Percentiles rank a stretch among this genome's conserved stretches.
phyloP scores from a whole-genome alignment of 495 filamentous ascomycete genomes.

The Trichoderma virens region DNA sequence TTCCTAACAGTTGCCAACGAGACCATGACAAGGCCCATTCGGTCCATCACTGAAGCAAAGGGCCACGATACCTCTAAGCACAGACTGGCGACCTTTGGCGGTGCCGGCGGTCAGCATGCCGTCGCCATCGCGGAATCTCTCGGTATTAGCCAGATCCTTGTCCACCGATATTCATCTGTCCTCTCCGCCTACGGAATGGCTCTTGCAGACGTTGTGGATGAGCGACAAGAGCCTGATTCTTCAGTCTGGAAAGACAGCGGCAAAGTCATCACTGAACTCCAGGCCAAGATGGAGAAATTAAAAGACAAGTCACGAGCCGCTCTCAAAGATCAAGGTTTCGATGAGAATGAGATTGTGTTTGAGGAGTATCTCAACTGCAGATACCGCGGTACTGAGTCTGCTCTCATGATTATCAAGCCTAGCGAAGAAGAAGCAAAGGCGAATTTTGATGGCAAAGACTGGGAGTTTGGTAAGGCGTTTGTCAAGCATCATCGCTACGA shows the following conservation, averaged over 20 bases:
- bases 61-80: slow-evolving; percentile 89
- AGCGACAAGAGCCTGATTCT: slow-evolving; percentile 84
- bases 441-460: slow-evolving; percentile 55
- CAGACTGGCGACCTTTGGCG: slow-evolving; percentile 84
- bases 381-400: slow-evolving; percentile 81
- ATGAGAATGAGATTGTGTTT: slow-evolving; percentile 62
- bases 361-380: slow-evolving; percentile 88
- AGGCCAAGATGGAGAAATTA: slow-evolving; percentile 51
- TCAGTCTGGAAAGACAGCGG: slow-evolving; percentile 61
- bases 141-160: slow-evolving; percentile 77
- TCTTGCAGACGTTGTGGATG: slow-evolving; percentile 88
- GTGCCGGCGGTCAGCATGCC: slow-evolving; percentile 92
- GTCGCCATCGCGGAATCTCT: slow-evolving; percentile 89
- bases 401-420: slow-evolving; percentile 73
- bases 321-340: slow-evolving; percentile 68
- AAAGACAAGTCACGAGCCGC: slow-evolving; percentile 59
- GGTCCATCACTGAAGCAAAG: slow-evolving; percentile 86
- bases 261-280: slow-evolving; percentile 43
- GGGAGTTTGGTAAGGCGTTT: slow-evolving; percentile 78
- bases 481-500: slow-evolving; percentile 83
- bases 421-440: slow-evolving; percentile 48
- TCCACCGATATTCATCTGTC: slow-evolving; percentile 90
- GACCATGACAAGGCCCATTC: slow-evolving; percentile 89
- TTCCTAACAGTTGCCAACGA: slow-evolving; percentile 94
- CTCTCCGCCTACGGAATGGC: slow-evolving; percentile 97